Conservation (phyloP, 169 alveolate species). For the Plasmodium falciparum region DNA sequence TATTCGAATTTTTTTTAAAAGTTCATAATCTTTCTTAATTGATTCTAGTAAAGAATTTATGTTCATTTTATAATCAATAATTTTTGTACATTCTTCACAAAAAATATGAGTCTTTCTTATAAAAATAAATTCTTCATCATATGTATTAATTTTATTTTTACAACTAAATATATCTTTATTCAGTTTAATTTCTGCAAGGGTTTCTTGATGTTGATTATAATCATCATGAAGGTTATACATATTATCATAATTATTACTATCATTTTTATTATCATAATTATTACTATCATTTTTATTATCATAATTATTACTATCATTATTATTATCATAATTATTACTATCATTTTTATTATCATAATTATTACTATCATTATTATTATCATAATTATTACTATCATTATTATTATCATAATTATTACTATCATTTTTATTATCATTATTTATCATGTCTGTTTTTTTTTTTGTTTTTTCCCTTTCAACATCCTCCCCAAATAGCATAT, state of each 20-base stretch:
- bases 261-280: background rate
- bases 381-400: background rate
- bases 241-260: background rate
- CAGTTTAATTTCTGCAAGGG: too few relatives aligned
- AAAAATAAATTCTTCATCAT: slow-evolving; percentile 23
- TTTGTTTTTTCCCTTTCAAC: background rate
- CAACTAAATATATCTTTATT: background rate
- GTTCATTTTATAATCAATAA: slow-evolving; percentile 23
- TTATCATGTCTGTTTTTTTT: background rate
- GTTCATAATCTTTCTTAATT: slow-evolving; percentile 42
- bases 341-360: background rate
- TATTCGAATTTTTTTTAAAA: slow-evolving; percentile 28
- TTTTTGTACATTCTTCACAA: slow-evolving; percentile 43
- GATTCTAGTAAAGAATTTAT: slow-evolving; percentile 17
- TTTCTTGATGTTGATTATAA: too few relatives aligned
- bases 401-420: background rate
- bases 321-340: background rate
- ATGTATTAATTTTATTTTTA: background rate
- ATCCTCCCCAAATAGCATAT: background rate
- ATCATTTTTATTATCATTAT: background rate
- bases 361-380: background rate
- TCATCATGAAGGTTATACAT: background rate
- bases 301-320: background rate
- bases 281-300: background rate
- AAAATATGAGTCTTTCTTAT: slow-evolving; percentile 62